Conservation (phyloP, 441 rosid genomes). For the Erodium chrysanthum region DNA sequence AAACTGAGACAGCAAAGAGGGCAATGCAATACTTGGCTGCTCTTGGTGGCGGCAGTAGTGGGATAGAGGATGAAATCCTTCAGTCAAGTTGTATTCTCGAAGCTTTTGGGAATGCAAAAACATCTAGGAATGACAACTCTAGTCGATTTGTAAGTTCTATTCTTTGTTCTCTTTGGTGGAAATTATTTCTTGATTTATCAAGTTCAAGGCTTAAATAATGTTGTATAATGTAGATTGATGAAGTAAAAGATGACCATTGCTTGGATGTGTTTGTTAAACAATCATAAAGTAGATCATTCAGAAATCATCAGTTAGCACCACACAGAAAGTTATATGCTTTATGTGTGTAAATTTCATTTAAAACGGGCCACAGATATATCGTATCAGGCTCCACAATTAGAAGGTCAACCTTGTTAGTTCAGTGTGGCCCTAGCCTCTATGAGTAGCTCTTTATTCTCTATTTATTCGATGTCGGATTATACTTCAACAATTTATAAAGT, state of each 20-base stretch:
- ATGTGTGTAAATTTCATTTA: too few species aligned
- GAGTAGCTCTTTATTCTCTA: too few species aligned
- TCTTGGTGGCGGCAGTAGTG: constrained; percentile 70
- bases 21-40: constrained; percentile 88
- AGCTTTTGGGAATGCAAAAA: constrained; percentile 98
- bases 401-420: too few species aligned
- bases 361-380: too few species aligned
- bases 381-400: too few species aligned
- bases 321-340: background rate
- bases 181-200: constrained; percentile 7
- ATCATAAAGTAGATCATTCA: background rate
- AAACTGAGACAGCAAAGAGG: constrained; percentile 93
- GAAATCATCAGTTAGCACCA: background rate
- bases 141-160: constrained; percentile 78
- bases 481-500: background rate
- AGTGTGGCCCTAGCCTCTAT: too few species aligned
- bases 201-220: background rate
- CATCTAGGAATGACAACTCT: constrained; percentile 81
- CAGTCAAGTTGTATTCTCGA: constrained; percentile 72
- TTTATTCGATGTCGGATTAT: too few species aligned
- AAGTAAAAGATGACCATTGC: background rate
- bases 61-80: constrained; percentile 62
- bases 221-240: background rate
- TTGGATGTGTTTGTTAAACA: background rate
- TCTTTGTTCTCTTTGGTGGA: constrained; percentile 8